phyloP scores from a whole-genome alignment of 345 rosid genomes.

The Sapria himalayana region DNA sequence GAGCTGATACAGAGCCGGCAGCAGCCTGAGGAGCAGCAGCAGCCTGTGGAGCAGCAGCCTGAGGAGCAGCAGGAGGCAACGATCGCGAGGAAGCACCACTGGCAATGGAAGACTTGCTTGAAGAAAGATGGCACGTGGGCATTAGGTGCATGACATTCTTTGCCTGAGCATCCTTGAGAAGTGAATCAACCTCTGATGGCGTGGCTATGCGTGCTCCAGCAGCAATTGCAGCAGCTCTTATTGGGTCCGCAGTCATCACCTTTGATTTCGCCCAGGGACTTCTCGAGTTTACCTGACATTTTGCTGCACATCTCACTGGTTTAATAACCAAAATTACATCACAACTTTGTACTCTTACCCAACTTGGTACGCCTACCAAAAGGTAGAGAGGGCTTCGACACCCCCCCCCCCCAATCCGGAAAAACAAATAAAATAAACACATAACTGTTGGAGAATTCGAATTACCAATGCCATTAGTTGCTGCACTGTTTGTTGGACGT shows the following conservation, averaged over 20 bases:
- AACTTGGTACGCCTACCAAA: no score
- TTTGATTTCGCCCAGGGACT: constrained; percentile 17
- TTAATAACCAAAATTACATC: no score
- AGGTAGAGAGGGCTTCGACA: no score
- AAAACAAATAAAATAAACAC: no score
- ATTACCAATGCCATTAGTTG: no score
- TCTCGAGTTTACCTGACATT: constrained; percentile 23
- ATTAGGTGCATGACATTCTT: constrained; percentile 30
- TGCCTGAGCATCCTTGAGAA: constrained; percentile 36
- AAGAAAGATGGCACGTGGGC: constrained; percentile 26
- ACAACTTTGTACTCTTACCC: no score
- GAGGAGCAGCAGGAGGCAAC: constrained; percentile 15
- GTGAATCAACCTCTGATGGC: constrained; percentile 29
- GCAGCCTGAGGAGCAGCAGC: constrained; percentile 12
- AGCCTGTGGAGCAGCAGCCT: constrained; percentile 13
- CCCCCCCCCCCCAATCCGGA: no score
- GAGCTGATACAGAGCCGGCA: constrained; percentile 14
- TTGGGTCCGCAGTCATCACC: constrained; percentile 23
- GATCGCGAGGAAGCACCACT: constrained; percentile 15
- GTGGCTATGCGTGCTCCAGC: constrained; percentile 61
- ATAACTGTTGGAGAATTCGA: no score
- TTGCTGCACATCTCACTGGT: constrained; percentile 16
- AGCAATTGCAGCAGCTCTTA: constrained; percentile 62
- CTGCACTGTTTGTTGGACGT: constrained; percentile 25
- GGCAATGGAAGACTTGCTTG: constrained; percentile 18